Evolutionary conservation across 495 filamentous ascomycete species (phyloP).

Genomic region (Xanthoparmelia taractica): DNA sequence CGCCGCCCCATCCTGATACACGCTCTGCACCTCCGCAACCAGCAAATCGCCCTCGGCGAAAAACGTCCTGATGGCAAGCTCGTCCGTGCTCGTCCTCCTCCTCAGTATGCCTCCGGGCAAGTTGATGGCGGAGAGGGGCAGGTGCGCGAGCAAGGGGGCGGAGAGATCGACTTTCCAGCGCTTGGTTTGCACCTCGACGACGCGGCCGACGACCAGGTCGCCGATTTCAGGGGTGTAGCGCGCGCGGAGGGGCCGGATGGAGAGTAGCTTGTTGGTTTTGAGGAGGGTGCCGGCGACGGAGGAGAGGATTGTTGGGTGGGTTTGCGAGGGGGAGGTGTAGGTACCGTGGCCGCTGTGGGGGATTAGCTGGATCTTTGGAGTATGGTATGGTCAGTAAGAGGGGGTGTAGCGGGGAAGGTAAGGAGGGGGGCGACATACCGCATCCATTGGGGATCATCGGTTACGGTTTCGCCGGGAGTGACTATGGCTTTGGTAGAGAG

Average conservation of each 20-base stretch:
- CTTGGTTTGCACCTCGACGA: conserved; percentile 79
- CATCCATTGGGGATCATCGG: conserved; percentile 95
- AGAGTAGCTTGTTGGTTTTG: conserved; percentile 93
- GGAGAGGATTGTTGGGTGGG: conserved; percentile 59
- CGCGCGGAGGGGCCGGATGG: conserved; percentile 78
- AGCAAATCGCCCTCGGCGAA: conserved; percentile 86
- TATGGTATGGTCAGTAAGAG: conserved; percentile 2
- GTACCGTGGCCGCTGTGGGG: conserved; percentile 69
- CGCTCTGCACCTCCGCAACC: conserved; percentile 81
- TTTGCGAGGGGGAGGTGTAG: conserved; percentile 43
- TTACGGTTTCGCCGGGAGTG: conserved; percentile 84
- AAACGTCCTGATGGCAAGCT: conserved; percentile 88
- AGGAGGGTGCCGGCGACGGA: conserved; percentile 80
- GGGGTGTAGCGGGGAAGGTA: conserved; percentile 9
- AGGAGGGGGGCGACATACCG: conserved; percentile 43
- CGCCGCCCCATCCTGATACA: conserved; percentile 74
- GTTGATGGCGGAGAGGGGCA: conserved; percentile 85
- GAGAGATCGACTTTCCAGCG: conserved; percentile 93
- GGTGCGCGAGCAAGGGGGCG: conserved; percentile 67
- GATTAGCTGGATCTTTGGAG: conserved; percentile 9
- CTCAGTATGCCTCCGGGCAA: conserved; percentile 88
- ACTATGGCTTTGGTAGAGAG: conserved; percentile 50
- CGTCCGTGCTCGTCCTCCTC: conserved; percentile 84
- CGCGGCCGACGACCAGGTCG: conserved; percentile 88
- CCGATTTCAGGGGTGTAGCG: conserved; percentile 94